A percentile compares a stretch with the other conserved stretches of the same genome.
These are phyloP conservation scores for Trichoderma cornu-damae DNA, from an alignment of 2,329 filamentous ascomycete species.

Conservation along the genomic window DNA sequence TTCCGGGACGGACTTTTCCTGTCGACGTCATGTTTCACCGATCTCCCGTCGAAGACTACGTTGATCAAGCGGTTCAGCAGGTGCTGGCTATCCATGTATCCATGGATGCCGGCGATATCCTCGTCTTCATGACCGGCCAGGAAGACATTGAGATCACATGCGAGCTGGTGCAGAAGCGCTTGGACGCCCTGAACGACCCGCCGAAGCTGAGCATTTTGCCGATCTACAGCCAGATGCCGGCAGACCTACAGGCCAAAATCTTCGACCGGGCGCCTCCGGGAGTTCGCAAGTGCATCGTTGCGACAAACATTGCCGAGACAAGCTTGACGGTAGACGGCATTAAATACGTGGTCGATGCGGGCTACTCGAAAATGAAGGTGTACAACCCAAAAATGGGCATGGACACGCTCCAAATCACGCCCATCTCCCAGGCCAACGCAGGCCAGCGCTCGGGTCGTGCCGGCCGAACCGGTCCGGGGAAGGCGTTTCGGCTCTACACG, in stretches of 20 bases:
- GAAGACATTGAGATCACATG: conserved; percentile 98
- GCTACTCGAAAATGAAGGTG: conserved; percentile 95
- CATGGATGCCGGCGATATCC: conserved; percentile 84
- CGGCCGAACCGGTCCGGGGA: conserved; percentile 89
- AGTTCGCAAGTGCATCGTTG: conserved; percentile 94
- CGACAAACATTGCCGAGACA: conserved; percentile 97
- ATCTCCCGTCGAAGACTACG: conserved; percentile 94
- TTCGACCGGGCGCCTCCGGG: conserved; percentile 88
- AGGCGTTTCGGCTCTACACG: conserved; percentile 89
- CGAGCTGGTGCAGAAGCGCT: conserved; percentile 80
- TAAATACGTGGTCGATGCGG: conserved; percentile 96
- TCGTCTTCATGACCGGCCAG: conserved; percentile 99
- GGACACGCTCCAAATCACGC: conserved; percentile 97
- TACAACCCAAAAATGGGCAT: conserved; percentile 99
- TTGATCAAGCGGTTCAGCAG: conserved; percentile 94
- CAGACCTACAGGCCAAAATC: conserved; percentile 94
- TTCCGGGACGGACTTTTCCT: conserved; percentile 92
- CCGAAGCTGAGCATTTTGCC: conserved; percentile 91
- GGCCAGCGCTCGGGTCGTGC: conserved; percentile 90
- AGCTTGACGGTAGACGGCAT: conserved; percentile 97
- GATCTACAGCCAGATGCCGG: conserved; percentile 99
- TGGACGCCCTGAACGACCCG: conserved; percentile 86
- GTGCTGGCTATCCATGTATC: conserved; percentile 94
- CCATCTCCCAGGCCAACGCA: conserved; percentile 93
- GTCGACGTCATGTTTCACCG: conserved; percentile 95